Conservation (phyloP, 257 asterid species). For the Parsonsia alboflavescens region DNA sequence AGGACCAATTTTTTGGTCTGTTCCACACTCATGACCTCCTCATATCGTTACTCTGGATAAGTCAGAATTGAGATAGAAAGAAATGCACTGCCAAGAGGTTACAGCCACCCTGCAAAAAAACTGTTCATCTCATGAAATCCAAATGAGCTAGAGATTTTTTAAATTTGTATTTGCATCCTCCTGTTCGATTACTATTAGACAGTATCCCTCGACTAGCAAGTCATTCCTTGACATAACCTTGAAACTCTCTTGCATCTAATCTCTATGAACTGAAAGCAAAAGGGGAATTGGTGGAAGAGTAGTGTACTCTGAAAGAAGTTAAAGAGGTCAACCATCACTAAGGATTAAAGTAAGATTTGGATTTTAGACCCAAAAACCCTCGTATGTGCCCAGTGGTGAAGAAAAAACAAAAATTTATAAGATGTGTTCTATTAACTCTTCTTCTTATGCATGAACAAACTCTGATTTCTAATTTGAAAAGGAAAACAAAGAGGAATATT, state of each 20-base stretch:
- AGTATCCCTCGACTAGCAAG: neutral
- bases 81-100: neutral
- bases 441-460: neutral
- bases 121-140: constrained; percentile 1
- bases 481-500: neutral
- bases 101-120: neutral
- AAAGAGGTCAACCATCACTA: neutral
- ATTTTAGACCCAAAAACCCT: neutral
- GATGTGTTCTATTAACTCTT: neutral
- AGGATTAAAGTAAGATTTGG: neutral
- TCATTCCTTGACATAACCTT: neutral
- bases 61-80: neutral
- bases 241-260: neutral
- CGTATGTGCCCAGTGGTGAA: neutral
- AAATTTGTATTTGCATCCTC: neutral
- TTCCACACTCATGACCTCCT: neutral
- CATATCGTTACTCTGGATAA: neutral
- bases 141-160: neutral
- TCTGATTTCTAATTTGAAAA: neutral
- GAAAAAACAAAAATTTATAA: neutral
- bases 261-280: neutral
- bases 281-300: neutral
- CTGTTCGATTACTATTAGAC: neutral
- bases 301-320: neutral
- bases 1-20: neutral